A percentile compares a stretch with the other conserved stretches of the same genome.
phyloP scores from a whole-genome alignment of 1,284 basidiomycete species.

The Irpex sp. region DNA sequence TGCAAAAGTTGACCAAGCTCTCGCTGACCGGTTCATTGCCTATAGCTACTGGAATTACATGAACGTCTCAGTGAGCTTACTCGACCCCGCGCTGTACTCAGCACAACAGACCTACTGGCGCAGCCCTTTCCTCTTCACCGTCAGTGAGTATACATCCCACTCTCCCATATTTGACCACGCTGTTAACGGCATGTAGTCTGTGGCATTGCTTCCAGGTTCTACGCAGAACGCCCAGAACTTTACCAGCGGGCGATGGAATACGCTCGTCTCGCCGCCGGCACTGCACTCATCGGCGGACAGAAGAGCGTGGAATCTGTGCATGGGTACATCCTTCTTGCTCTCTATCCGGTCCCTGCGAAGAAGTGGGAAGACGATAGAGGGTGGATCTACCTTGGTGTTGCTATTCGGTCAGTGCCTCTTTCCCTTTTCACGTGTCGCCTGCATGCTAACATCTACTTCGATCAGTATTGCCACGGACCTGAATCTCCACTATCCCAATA shows the following conservation, averaged over 20 bases:
- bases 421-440: not conserved
- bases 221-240: conserved; percentile 55
- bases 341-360: conserved; percentile 68
- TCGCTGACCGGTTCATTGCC: not conserved
- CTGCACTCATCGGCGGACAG: conserved; percentile 61
- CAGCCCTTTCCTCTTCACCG: conserved; percentile 78
- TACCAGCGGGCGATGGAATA: conserved; percentile 65
- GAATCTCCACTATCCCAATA: conserved; percentile 73
- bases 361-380: conserved; percentile 77
- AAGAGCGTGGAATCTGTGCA: conserved; percentile 75
- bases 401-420: conserved; percentile 49
- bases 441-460: not conserved
- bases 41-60: conserved; percentile 69
- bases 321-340: conserved; percentile 65
- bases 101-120: conserved; percentile 67
- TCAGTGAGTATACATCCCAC: conserved; percentile 49
- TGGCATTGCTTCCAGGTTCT: conserved; percentile 71
- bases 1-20: not conserved
- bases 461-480: conserved; percentile 73
- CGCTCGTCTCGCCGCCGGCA: conserved; percentile 68
- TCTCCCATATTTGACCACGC: not conserved
- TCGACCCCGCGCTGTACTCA: conserved; percentile 74
- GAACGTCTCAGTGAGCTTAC: conserved; percentile 64
- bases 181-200: conserved; percentile 45
- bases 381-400: conserved; percentile 76